A percentile compares a stretch with the other conserved stretches of the same genome.
Evolutionary conservation across 208 protist genomes (phyloP).

Genomic region (Leptomonas pyrrhocoris): DNA sequence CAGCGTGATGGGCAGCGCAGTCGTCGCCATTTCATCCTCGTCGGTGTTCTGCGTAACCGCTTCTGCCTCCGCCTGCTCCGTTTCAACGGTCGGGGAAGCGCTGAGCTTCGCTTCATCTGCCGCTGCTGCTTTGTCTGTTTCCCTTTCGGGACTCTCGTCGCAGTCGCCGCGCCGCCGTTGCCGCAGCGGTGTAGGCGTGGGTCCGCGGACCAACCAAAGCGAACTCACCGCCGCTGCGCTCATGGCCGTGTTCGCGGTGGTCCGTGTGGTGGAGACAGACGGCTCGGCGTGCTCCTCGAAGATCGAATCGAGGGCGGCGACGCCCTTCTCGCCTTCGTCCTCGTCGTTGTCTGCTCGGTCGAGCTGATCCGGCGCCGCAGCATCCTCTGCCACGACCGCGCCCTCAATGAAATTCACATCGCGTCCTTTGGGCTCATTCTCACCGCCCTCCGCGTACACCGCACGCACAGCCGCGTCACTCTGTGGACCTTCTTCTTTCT

Average conservation of each 20-base stretch:
- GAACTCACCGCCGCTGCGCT: slow-evolving; percentile 20
- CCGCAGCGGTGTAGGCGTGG: slow-evolving; percentile 55
- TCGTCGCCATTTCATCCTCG: background rate
- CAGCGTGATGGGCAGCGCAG: background rate
- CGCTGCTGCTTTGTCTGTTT: background rate
- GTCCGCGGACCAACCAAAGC: slow-evolving; percentile 57
- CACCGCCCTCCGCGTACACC: too few species aligned
- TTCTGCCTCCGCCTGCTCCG: background rate
- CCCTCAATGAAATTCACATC: too few species aligned
- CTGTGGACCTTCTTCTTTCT: background rate
- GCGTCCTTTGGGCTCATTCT: too few species aligned
- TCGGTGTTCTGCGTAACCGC: background rate
- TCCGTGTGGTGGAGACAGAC: slow-evolving; percentile 2
- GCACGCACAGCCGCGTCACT: too few species aligned
- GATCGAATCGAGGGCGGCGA: background rate
- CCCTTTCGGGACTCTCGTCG: background rate
- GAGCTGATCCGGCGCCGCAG: too few species aligned
- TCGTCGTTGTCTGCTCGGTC: background rate
- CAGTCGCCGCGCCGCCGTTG: slow-evolving; percentile 27
- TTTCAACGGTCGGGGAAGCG: background rate
- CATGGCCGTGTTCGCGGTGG: background rate
- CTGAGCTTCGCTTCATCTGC: background rate
- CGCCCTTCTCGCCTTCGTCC: background rate
- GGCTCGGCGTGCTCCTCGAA: slow-evolving; percentile 1
- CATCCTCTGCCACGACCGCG: too few species aligned